phyloP scores from a whole-genome alignment of 2,329 filamentous ascomycete genomes.

The Thelonectria rubi region DNA sequence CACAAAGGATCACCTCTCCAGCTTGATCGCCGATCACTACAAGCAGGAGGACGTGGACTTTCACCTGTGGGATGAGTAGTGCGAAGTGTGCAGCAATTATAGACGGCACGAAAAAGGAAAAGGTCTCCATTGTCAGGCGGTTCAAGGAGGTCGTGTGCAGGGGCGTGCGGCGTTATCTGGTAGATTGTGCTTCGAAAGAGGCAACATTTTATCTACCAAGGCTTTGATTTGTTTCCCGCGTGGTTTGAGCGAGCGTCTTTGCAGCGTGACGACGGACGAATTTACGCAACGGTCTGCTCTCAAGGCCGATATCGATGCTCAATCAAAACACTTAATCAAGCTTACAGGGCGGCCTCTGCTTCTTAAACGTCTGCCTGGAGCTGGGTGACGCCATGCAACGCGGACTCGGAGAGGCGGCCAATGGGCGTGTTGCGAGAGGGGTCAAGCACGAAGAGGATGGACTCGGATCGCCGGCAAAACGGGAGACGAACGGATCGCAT shows the following conservation, averaged over 20 bases:
- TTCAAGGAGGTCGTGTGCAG: no score
- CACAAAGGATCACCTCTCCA: slow-evolving; percentile 76
- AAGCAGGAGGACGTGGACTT: slow-evolving; percentile 76
- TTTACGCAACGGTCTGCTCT: no score
- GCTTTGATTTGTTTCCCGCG: background rate
- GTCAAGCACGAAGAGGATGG: background rate
- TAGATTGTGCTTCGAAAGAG: slow-evolving; percentile 1
- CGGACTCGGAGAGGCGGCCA: slow-evolving; percentile 11
- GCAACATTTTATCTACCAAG: background rate
- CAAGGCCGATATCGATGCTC: no score
- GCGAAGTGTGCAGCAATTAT: slow-evolving; percentile 9
- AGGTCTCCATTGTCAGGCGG: no score
- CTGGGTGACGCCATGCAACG: slow-evolving; percentile 20
- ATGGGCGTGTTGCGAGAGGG: background rate
- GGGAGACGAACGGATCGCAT: background rate
- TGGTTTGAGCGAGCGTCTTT: no score
- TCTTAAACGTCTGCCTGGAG: slow-evolving; percentile 25
- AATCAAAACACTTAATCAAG: no score
- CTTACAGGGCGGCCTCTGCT: no score
- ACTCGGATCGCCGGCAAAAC: slow-evolving; percentile 22
- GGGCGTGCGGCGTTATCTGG: no score
- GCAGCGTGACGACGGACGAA: no score
- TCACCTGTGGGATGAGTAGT: slow-evolving; percentile 54
- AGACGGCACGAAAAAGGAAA: slow-evolving; percentile 27
- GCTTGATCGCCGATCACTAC: slow-evolving; percentile 79